A percentile compares a stretch with the other conserved stretches of the same genome.
Conservation (phyloP, 345 rosid genomes). For the Eucalyptus marginata region DNA sequence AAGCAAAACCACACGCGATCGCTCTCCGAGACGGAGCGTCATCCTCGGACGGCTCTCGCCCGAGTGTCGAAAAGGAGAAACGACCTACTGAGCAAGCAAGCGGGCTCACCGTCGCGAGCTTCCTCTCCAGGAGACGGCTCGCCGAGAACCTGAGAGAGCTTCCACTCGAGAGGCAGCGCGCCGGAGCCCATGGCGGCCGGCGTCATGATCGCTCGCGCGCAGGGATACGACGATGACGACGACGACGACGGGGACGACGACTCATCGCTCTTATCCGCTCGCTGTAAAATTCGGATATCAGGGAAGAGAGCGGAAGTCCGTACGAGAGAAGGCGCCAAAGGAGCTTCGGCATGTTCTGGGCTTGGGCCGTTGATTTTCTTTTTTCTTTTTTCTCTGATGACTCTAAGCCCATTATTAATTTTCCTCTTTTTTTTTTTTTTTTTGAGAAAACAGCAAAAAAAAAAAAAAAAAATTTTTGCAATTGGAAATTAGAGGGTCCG, state of each 20-base stretch:
- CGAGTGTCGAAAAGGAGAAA: background rate
- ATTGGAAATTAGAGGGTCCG: background rate
- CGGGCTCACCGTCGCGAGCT: slow-evolving; percentile 22
- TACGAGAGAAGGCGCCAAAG: background rate
- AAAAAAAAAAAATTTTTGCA: too few species aligned
- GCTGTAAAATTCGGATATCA: background rate
- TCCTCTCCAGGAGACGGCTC: slow-evolving; percentile 36
- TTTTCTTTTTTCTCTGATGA: background rate
- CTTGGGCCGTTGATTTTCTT: background rate
- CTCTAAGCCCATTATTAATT: background rate
- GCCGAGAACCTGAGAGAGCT: slow-evolving; percentile 51
- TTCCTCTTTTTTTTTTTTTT: background rate
- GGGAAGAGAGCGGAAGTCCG: background rate
- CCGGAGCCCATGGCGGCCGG: background rate
- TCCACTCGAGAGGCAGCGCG: slow-evolving; percentile 25
- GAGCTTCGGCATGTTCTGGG: background rate
- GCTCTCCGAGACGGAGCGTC: background rate
- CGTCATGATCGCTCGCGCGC: slow-evolving; percentile 1
- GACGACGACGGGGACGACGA: background rate
- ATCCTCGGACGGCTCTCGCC: background rate
- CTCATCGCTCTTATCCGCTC: background rate
- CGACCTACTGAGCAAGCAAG: background rate
- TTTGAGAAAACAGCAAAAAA: background rate
- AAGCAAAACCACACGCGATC: background rate
- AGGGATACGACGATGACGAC: too few species aligned